These are phyloP conservation scores for Stemphylium beticola DNA, from an alignment of 2,329 filamentous ascomycete species.

Conservation along the genomic window DNA sequence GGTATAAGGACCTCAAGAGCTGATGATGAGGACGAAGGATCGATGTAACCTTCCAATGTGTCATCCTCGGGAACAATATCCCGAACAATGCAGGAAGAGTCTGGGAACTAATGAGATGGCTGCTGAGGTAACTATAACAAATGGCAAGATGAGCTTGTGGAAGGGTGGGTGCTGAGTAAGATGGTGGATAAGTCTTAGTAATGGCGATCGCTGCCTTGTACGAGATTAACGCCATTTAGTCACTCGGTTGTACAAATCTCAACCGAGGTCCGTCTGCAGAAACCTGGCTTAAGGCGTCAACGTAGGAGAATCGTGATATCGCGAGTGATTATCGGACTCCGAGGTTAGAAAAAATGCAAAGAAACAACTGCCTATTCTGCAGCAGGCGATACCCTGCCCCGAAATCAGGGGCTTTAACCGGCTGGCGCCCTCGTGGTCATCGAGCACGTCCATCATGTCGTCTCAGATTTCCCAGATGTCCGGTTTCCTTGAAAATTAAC, in stretches of 20 bases:
- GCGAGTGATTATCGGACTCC: too few relatives aligned
- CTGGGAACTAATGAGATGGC: conserved; percentile 1
- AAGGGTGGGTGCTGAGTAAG: conserved; percentile 28
- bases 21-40: conserved; percentile 19
- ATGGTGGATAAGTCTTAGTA: conserved; percentile 25
- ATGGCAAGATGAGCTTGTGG: conserved; percentile 9
- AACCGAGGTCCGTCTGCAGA: neutral
- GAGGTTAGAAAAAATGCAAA: too few relatives aligned
- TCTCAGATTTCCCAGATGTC: too few relatives aligned
- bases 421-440: too few relatives aligned
- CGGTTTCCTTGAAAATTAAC: too few relatives aligned
- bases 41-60: conserved; percentile 3
- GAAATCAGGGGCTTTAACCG: too few relatives aligned
- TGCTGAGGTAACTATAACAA: conserved; percentile 7
- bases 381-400: too few relatives aligned
- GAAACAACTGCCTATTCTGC: too few relatives aligned
- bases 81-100: conserved; percentile 1
- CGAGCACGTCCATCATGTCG: too few relatives aligned
- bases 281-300: too few relatives aligned
- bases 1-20: neutral
- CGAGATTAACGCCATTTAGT: conserved; percentile 20
- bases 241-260: conserved; percentile 8
- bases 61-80: conserved; percentile 2
- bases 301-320: too few relatives aligned
- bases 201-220: conserved; percentile 10